phyloP scores from a whole-genome alignment of 2,329 filamentous ascomycete species.

The Sclerotinia spermophila region DNA sequence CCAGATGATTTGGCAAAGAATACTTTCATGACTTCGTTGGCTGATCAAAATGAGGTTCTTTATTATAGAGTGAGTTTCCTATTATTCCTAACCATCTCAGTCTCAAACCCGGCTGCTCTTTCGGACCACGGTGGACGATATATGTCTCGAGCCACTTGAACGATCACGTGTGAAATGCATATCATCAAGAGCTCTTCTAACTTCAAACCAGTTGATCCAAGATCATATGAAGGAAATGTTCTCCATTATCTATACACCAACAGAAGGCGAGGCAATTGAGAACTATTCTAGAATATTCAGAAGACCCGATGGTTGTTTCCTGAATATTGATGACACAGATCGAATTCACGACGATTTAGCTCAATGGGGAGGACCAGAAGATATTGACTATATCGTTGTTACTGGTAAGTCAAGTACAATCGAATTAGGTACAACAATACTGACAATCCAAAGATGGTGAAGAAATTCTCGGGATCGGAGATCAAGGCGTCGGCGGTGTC shows the following conservation, averaged over 20 bases:
- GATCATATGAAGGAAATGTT: slow-evolving; percentile 86
- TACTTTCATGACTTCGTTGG: slow-evolving; percentile 80
- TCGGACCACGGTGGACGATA: neutral
- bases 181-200: neutral
- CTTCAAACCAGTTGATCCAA: slow-evolving; percentile 56
- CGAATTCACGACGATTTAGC: slow-evolving; percentile 62
- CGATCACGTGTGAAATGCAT: neutral
- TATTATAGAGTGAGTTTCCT: slow-evolving; percentile 61
- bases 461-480: slow-evolving; percentile 82
- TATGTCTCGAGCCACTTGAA: neutral
- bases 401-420: slow-evolving; percentile 59
- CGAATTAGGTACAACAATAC: neutral
- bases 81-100: neutral
- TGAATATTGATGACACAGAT: slow-evolving; percentile 68
- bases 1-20: slow-evolving; percentile 73
- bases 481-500: slow-evolving; percentile 82
- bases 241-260: slow-evolving; percentile 85
- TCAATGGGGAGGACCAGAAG: slow-evolving; percentile 65
- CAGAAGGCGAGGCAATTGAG: slow-evolving; percentile 82
- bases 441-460: slow-evolving; percentile 47
- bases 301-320: slow-evolving; percentile 73
- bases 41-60: slow-evolving; percentile 79
- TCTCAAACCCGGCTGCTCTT: neutral
- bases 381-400: slow-evolving; percentile 86
- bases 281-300: slow-evolving; percentile 78